Evolutionary conservation across 495 filamentous ascomycete genomes (phyloP), one percentile per base, ranked within the genome.

Genomic region (Penicillium antarcticum): DNA sequence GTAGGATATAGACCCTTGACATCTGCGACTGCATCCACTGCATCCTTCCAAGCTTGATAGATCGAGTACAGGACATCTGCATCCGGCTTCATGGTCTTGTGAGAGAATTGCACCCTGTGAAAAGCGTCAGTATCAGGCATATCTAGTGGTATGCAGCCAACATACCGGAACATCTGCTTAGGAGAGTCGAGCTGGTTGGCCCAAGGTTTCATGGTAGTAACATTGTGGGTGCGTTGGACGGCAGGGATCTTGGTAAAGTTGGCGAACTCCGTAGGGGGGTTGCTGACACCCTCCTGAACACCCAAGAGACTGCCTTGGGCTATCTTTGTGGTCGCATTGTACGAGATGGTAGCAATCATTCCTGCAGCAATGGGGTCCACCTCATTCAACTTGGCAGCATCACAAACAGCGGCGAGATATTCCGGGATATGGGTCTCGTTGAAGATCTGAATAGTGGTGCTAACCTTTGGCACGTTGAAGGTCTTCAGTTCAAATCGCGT

Each of bases 401-500:
- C 46, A 34, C 49, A 55, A 12, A 58, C 45, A 5, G 65, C 65
- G 14, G 53, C 34, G 4, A 68, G 32, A 23, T 55, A 66, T 0
- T 48, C 40, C 3, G 56, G 45, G 2, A 68, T 51, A 1, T 38
- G 33, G 2, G 34, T 51, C 52, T 82, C 55, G 4, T 65, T 49
- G 16, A 66, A 72, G n/a, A 62, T 59, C 2, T 71, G 61, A 17
- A 70, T 66, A 5, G 62, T 68, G 5, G 60, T 66, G 53, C 57
- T 68, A 19, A 68, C 37, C 23, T 73, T 67, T 0, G 73, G 67
- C 39, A 79, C 52, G 13, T 24, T 42, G 44, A 76, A 76, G 0
- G 77, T 80, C 17, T 68, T 54, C 11, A 81, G 57, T 5, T 69
- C 63, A 36, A 78, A 80, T 12, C 65, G 65, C 0, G 77, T 80